A percentile compares a stretch with the other conserved stretches of the same genome.
Conservation (phyloP, 176 grass and related monocot genomes). For the Aegilops bicornis region DNA sequence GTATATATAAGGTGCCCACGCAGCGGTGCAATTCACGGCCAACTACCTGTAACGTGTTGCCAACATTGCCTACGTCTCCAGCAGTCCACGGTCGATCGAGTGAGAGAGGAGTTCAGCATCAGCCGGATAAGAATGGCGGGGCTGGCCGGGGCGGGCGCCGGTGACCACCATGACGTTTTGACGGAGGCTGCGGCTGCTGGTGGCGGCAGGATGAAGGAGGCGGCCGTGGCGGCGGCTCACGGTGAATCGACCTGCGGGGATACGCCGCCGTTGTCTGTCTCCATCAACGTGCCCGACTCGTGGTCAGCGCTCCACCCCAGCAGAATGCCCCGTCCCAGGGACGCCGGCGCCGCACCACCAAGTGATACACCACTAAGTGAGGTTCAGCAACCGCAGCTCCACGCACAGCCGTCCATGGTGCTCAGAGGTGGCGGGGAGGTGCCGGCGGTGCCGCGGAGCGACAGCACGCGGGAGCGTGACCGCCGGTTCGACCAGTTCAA, state of each 20-base stretch:
- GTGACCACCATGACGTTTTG: not conserved
- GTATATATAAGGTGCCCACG: not conserved
- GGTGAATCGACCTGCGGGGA: not conserved
- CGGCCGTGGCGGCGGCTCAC: not conserved
- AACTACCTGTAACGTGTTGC: too few species aligned
- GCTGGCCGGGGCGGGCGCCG: too few species aligned
- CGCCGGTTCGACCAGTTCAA: not conserved
- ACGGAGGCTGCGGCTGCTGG: not conserved
- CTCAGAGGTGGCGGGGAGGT: not conserved
- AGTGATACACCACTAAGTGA: too few species aligned
- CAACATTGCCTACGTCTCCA: too few species aligned
- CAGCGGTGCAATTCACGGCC: too few species aligned
- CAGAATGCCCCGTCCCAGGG: not conserved
- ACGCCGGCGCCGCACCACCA: too few species aligned
- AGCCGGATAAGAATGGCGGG: too few species aligned
- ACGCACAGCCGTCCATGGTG: not conserved
- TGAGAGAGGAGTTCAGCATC: too few species aligned
- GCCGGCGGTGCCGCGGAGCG: not conserved
- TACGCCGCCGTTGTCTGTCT: not conserved
- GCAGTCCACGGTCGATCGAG: too few species aligned
- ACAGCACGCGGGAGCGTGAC: not conserved
- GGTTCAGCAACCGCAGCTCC: not conserved
- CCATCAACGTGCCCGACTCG: not conserved
- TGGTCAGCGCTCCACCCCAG: not conserved
- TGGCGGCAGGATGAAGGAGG: not conserved